Evolutionary conservation across 2,329 filamentous ascomycete species (phyloP).

Genomic region (Blastomyces gilchristii): DNA sequence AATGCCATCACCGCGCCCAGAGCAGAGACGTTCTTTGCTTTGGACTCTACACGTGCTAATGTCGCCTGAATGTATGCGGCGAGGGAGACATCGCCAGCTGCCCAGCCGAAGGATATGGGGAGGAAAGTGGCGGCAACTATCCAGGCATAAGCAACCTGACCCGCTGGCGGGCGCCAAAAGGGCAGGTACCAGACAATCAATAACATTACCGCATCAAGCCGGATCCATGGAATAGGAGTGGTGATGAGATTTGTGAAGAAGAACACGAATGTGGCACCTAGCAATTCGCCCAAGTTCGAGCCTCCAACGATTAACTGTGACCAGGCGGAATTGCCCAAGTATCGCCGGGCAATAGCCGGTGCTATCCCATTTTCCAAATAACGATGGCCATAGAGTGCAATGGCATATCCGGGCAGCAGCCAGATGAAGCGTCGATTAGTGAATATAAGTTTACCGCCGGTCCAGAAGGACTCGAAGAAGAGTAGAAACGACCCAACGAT

Average conservation of each 20-base stretch:
- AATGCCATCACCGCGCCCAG: slow-evolving; percentile 45
- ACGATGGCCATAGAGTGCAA: slow-evolving; percentile 42
- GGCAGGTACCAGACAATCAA: slow-evolving; percentile 42
- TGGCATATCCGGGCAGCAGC: slow-evolving; percentile 41
- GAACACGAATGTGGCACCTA: slow-evolving; percentile 42
- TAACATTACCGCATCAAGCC: slow-evolving; percentile 38
- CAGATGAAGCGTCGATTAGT: slow-evolving; percentile 41
- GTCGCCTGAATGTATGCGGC: slow-evolving; percentile 44
- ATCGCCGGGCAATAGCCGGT: slow-evolving; percentile 38
- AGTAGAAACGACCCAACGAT: slow-evolving; percentile 34
- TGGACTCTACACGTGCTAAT: slow-evolving; percentile 37
- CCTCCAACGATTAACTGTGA: slow-evolving; percentile 43
- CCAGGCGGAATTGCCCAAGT: slow-evolving; percentile 41
- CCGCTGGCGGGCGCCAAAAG: slow-evolving; percentile 35
- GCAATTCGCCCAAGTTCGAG: slow-evolving; percentile 42
- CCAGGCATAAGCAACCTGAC: slow-evolving; percentile 38
- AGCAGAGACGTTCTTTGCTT: slow-evolving; percentile 39
- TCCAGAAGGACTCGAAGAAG: slow-evolving; percentile 39
- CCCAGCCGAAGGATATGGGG: slow-evolving; percentile 43
- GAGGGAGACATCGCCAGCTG: slow-evolving; percentile 43
- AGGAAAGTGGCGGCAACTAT: slow-evolving; percentile 39
- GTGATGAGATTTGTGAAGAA: slow-evolving; percentile 40
- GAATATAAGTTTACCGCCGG: slow-evolving; percentile 39
- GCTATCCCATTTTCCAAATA: slow-evolving; percentile 43
- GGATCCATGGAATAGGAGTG: slow-evolving; percentile 44